Base-by-base conservation (phyloP, 345 rosid species). In the Eucalyptus coolabah region DNA sequence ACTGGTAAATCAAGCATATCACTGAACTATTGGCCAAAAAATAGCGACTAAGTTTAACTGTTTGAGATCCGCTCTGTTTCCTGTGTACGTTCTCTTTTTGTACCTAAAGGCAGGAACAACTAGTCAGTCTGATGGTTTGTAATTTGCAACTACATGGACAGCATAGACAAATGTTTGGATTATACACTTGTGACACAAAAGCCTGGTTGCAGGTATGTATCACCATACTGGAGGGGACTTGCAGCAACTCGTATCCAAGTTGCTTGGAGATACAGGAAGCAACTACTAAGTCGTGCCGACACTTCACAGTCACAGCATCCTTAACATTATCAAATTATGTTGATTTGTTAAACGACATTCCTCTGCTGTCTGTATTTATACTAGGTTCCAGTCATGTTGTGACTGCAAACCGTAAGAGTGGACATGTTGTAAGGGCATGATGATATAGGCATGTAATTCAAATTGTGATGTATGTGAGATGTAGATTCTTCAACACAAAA, bases 221-320 rank as follows among this genome's bases (percentile, higher is more conserved):
- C 97, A 18, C 98, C 97, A 13, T 95, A 95, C 88, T 96, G 97
- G 99, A 95, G 96, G 90, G 87, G 91, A 91, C 69, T 91, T 21
- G 99, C 97, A 18, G 98, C 98, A 44, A 91, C 60, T 28, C 92
- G 90, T 67, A 96, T 96, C 88, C 98, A 96, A 92, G 98, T 96
- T 87, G 95, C 97, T 12, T 96, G 99, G 99, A 95, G 97, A 94
- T 95, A 96, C 88, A 89, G 96, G 88, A 95, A 92, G 92, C 1
- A 95, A 90, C 87, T 94, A 49, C 92, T 92, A 12, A 92, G 82
- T 50, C 94, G 93, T 19, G 82, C 87, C 4, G 47, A 89, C 86
- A 92, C 93, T 87, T 28, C 89, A 18, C 89, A 88, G 30, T 86
- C 91, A 15, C 67, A 15, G 12, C 72, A 60, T 51, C 86, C 88